Percentiles rank a stretch among this genome's conserved stretches.
These are phyloP conservation scores for Mimosa pudica DNA, from an alignment of 306 rosid species.

Conservation along the genomic window DNA sequence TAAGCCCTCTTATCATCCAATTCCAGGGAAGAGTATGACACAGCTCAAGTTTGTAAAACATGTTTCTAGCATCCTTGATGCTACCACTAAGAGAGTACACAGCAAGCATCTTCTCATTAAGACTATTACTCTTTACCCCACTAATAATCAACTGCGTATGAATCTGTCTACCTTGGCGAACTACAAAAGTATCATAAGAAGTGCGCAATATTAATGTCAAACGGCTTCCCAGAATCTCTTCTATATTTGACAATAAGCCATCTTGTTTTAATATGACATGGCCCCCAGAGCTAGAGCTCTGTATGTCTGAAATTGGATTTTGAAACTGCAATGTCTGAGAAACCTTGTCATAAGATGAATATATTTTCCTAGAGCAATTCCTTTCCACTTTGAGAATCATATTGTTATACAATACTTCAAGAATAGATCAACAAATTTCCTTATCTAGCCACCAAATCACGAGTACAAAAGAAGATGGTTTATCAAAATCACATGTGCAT, in stretches of 20 bases:
- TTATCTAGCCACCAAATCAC: background rate
- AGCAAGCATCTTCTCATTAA: conserved; percentile 58
- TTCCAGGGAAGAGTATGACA: conserved; percentile 69
- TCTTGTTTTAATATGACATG: conserved; percentile 22
- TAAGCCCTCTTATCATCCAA: conserved; percentile 79
- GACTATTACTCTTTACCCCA: conserved; percentile 42
- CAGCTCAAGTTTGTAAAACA: conserved; percentile 58
- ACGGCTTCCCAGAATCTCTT: conserved; percentile 39
- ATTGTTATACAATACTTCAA: conserved; percentile 1
- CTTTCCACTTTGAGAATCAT: background rate
- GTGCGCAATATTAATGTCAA: conserved; percentile 52
- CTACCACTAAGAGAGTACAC: conserved; percentile 66
- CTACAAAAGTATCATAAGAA: background rate
- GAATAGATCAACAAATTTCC: background rate
- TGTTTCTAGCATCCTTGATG: conserved; percentile 54
- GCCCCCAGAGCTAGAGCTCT: conserved; percentile 36
- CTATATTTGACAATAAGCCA: conserved; percentile 16
- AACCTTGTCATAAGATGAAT: conserved; percentile 21
- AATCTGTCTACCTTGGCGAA: conserved; percentile 58
- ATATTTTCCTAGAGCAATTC: conserved; percentile 34
- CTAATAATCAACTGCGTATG: conserved; percentile 59
- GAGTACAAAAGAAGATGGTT: background rate
- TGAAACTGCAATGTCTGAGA: conserved; percentile 28
- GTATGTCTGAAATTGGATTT: conserved; percentile 31
- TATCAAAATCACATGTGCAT: background rate